A percentile compares a stretch with the other conserved stretches of the same genome.
Conservation (phyloP, 1,284 basidiomycete species). For the Cryptococcus sp. region DNA sequence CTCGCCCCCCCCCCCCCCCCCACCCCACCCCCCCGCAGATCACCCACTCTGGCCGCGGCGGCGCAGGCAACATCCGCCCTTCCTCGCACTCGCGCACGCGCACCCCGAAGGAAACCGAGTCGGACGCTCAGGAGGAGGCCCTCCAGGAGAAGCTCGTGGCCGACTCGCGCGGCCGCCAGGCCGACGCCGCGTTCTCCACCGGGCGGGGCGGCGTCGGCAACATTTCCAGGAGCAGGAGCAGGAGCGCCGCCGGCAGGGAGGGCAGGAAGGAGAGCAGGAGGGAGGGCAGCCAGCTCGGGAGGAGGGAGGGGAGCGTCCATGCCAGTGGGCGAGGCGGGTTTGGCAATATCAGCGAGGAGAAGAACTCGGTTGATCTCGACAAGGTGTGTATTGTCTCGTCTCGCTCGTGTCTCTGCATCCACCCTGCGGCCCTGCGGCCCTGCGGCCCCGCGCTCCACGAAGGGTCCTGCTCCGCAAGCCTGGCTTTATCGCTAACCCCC, state of each 20-base stretch:
- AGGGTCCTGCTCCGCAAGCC: too few relatives aligned
- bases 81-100: constrained; percentile 39
- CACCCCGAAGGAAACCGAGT: constrained; percentile 14
- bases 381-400: constrained; percentile 21
- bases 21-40: constrained; percentile 19
- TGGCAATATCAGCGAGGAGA: constrained; percentile 46
- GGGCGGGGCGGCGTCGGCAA: constrained; percentile 50
- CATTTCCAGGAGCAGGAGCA: constrained; percentile 30
- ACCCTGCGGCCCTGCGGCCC: not conserved
- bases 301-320: constrained; percentile 2
- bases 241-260: constrained; percentile 16
- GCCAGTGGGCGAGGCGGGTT: constrained; percentile 44
- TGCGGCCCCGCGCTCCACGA: too few relatives aligned
- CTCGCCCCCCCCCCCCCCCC: not conserved
- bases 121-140: constrained; percentile 41
- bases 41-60: constrained; percentile 49
- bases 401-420: not conserved
- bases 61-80: constrained; percentile 47
- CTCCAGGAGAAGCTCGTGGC: constrained; percentile 44
- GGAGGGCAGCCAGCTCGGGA: constrained; percentile 8
- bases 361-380: constrained; percentile 30
- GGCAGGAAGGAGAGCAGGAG: not conserved
- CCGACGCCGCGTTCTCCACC: constrained; percentile 38
- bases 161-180: constrained; percentile 45
- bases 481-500: not conserved